These are phyloP conservation scores for Hyparrhenia diplandra DNA, from an alignment of 176 grass and related monocot species.

Conservation along the genomic window DNA sequence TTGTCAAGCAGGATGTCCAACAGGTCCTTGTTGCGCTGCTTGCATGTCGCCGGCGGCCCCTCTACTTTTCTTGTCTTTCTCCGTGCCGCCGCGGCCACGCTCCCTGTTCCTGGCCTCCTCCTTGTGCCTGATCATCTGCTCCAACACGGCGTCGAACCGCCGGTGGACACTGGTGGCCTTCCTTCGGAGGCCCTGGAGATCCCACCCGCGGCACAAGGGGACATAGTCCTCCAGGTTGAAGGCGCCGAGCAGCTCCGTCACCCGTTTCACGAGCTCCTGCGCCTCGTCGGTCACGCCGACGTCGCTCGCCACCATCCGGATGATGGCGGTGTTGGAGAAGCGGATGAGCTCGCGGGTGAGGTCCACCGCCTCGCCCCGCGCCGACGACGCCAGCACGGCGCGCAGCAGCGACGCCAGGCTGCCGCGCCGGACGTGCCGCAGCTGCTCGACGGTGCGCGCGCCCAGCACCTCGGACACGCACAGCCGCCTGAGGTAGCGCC, in stretches of 20 bases:
- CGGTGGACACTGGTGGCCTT: constrained; percentile 34
- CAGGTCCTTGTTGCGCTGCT: constrained; percentile 42
- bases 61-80: not conserved
- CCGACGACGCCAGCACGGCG: not conserved
- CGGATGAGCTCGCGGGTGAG: constrained; percentile 50
- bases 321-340: constrained; percentile 49
- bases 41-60: not conserved
- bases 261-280: constrained; percentile 43
- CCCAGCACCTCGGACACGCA: constrained; percentile 70
- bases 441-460: constrained; percentile 51
- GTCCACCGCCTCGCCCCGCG: not conserved
- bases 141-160: constrained; percentile 56
- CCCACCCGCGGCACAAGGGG: constrained; percentile 46
- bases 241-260: constrained; percentile 48
- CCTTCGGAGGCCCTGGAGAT: constrained; percentile 63
- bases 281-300: constrained; percentile 29
- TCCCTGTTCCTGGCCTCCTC: constrained; percentile 21
- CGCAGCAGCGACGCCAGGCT: constrained; percentile 21
- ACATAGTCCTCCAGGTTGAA: constrained; percentile 69
- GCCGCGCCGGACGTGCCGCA: constrained; percentile 45
- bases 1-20: constrained; percentile 66
- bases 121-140: constrained; percentile 54
- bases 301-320: constrained; percentile 49
- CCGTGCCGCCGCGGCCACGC: not conserved
- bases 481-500: constrained; percentile 62